Conservation (phyloP, 495 filamentous ascomycete species). For the Trichoderma virens region DNA sequence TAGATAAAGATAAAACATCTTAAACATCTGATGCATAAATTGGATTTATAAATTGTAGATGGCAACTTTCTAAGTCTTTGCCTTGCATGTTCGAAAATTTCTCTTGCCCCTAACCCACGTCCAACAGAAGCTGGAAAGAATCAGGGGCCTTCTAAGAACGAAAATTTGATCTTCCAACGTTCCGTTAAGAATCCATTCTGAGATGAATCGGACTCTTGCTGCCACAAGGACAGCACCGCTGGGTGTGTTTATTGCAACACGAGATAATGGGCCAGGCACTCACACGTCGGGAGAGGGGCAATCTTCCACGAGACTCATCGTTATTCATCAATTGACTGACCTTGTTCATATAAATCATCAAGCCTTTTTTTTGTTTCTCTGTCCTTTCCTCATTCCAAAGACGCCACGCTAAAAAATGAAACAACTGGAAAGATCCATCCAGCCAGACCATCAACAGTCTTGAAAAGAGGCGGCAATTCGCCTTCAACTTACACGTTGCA, state of each 20-base stretch:
- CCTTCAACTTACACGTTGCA: slow-evolving; percentile 17
- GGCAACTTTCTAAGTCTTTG: too few species aligned
- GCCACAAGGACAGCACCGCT: slow-evolving; percentile 44
- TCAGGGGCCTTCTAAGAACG: slow-evolving; percentile 62
- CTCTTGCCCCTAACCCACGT: slow-evolving; percentile 63
- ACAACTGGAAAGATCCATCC: slow-evolving; percentile 8
- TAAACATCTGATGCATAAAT: too few species aligned
- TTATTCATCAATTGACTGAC: slow-evolving; percentile 1
- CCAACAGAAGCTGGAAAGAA: slow-evolving; percentile 35
- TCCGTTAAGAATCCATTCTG: slow-evolving; percentile 47
- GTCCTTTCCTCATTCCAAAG: slow-evolving; percentile 8
- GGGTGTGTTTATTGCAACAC: slow-evolving; percentile 20
- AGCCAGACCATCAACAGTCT: slow-evolving; percentile 11
- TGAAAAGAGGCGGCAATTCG: slow-evolving; percentile 16
- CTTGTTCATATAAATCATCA: neutral
- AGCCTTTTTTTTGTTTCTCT: neutral
- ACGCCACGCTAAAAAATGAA: slow-evolving; percentile 19
- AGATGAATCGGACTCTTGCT: slow-evolving; percentile 40
- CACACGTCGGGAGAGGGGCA: neutral
- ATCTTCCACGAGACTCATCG: neutral
- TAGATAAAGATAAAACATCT: neutral
- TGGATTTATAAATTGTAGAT: too few species aligned
- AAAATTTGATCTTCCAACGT: slow-evolving; percentile 52
- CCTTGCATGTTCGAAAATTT: slow-evolving; percentile 60
- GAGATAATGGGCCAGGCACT: slow-evolving; percentile 1